Percentiles rank a stretch among this genome's conserved stretches.
Evolutionary conservation across 345 rosid species (phyloP).

Genomic region (Litchi chinensis): DNA sequence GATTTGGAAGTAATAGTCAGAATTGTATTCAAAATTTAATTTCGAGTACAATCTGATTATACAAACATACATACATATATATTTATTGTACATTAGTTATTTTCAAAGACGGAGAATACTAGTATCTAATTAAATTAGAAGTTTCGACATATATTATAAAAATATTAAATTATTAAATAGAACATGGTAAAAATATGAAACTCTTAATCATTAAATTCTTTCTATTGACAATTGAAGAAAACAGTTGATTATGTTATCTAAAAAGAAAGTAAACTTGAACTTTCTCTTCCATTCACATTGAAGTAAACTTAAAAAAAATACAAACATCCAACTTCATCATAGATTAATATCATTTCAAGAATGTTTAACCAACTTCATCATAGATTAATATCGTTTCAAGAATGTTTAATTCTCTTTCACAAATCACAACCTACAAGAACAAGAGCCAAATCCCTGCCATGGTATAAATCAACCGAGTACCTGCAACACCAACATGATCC

Average conservation of each 20-base stretch:
- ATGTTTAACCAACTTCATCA: background rate
- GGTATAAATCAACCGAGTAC: constrained; percentile 19
- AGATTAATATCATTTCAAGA: background rate
- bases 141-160: too few species aligned
- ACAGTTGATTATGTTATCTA: too few species aligned
- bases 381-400: background rate
- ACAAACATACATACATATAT: too few species aligned
- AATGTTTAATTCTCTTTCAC: background rate
- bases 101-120: too few species aligned
- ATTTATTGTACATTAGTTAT: too few species aligned
- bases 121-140: too few species aligned
- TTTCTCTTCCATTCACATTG: background rate
- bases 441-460: constrained; percentile 25
- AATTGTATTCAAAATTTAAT: too few species aligned
- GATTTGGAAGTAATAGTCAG: background rate
- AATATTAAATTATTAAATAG: too few species aligned
- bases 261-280: background rate
- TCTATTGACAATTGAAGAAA: too few species aligned
- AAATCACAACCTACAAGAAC: constrained; percentile 11
- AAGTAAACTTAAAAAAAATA: background rate
- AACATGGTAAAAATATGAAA: too few species aligned
- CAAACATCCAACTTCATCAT: background rate
- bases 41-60: too few species aligned
- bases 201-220: too few species aligned
- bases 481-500: constrained; percentile 30